Percentiles rank a stretch among this genome's conserved stretches.
phyloP scores from a whole-genome alignment of 129 eudicot genomes.

The Saussurea involucrata region DNA sequence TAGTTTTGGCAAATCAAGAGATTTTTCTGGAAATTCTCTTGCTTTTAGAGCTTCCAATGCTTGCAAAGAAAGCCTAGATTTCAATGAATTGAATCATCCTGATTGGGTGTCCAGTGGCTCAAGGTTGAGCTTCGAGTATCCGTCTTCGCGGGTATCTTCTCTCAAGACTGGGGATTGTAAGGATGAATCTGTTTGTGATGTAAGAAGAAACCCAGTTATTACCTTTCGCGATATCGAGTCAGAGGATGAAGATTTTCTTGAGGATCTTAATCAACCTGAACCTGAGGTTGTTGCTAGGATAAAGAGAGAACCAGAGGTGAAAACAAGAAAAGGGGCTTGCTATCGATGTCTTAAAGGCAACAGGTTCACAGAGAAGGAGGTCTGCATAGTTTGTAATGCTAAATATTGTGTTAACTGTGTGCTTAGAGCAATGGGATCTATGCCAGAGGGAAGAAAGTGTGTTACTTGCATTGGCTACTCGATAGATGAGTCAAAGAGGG shows the following conservation, averaged over 20 bases:
- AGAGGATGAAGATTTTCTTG: conserved; percentile 46
- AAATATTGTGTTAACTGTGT: conserved; percentile 89
- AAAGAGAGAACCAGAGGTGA: conserved; percentile 62
- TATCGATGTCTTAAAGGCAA: conserved; percentile 84
- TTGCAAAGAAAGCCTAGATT: conserved; percentile 50
- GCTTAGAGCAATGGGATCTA: conserved; percentile 99
- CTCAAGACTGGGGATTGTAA: conserved; percentile 49
- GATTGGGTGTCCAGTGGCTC: conserved; percentile 88
- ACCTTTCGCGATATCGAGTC: conserved; percentile 70
- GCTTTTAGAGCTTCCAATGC: conserved; percentile 46
- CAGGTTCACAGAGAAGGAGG: conserved; percentile 92
- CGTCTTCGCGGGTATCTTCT: conserved; percentile 74
- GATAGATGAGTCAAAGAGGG: conserved; percentile 84
- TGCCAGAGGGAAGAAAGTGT: conserved; percentile 99
- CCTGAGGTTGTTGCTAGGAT: conserved; percentile 32
- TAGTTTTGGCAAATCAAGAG: conserved; percentile 74
- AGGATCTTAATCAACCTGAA: conserved; percentile 33
- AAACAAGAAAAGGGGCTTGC: conserved; percentile 79
- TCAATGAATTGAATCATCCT: conserved; percentile 51
- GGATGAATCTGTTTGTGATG: conserved; percentile 49
- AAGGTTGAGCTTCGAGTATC: conserved; percentile 66
- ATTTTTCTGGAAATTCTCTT: conserved; percentile 57
- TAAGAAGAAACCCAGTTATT: conserved; percentile 46
- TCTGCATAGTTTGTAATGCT: conserved; percentile 94
- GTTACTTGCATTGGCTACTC: conserved; percentile 83